These are phyloP conservation scores for Cordyceps pruinosa DNA, from an alignment of 2,329 filamentous ascomycete species.

Conservation along the genomic window DNA sequence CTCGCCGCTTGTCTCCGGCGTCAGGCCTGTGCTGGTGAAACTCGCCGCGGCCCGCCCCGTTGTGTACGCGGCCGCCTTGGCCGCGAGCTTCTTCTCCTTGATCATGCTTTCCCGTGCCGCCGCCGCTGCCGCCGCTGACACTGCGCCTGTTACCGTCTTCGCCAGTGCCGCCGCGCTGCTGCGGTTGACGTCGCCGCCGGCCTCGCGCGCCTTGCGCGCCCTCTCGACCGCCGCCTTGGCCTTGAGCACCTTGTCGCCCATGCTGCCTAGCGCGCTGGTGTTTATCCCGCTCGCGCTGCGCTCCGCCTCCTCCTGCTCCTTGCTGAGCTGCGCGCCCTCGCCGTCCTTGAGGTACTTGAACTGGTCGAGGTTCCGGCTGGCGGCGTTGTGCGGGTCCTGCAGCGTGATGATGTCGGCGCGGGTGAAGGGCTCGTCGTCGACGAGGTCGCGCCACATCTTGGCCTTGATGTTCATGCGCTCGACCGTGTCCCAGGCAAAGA, in stretches of 20 bases:
- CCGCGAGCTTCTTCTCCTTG: slow-evolving; percentile 55
- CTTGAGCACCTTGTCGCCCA: slow-evolving; percentile 74
- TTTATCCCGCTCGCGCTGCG: slow-evolving; percentile 66
- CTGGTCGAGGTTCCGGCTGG: slow-evolving; percentile 71
- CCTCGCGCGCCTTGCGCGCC: slow-evolving; percentile 67
- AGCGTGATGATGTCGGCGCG: slow-evolving; percentile 91
- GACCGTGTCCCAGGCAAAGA: slow-evolving; percentile 93
- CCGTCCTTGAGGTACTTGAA: slow-evolving; percentile 90
- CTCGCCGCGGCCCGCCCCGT: slow-evolving; percentile 87
- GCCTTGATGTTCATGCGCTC: slow-evolving; percentile 93
- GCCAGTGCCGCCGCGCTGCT: slow-evolving; percentile 34
- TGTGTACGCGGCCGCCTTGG: slow-evolving; percentile 85
- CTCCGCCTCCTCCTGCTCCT: slow-evolving; percentile 59
- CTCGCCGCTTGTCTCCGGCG: slow-evolving; percentile 82
- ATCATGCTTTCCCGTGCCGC: slow-evolving; percentile 33
- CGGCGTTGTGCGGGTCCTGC: slow-evolving; percentile 89
- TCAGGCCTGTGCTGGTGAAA: slow-evolving; percentile 91
- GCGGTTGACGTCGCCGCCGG: slow-evolving; percentile 51
- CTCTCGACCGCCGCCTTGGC: slow-evolving; percentile 92
- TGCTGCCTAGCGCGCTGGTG: slow-evolving; percentile 67
- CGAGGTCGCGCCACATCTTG: slow-evolving; percentile 89
- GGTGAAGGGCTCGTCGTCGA: slow-evolving; percentile 80
- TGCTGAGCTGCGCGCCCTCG: slow-evolving; percentile 57
- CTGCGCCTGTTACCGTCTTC: slow-evolving; percentile 23
- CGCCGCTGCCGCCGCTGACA: slow-evolving; percentile 6